These are phyloP conservation scores for Suillus sp. DNA, from an alignment of 768 basidiomycete genomes.

Conservation along the genomic window DNA sequence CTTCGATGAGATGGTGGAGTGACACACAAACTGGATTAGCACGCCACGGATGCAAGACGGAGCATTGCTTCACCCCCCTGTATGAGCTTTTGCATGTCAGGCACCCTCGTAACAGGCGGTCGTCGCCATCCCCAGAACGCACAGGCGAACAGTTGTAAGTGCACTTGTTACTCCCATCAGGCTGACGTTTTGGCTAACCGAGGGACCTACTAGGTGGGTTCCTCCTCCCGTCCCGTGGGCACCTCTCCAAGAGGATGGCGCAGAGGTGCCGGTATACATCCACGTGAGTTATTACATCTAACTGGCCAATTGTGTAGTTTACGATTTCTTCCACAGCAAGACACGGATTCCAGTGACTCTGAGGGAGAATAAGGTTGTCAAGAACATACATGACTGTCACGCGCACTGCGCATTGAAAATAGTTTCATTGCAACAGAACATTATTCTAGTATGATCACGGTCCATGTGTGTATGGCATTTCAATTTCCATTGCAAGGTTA, in stretches of 20 bases:
- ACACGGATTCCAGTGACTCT: background rate
- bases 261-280: background rate
- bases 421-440: background rate
- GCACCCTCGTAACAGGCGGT: background rate
- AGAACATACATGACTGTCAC: background rate
- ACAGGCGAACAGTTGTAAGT: constrained; percentile 4
- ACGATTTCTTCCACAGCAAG: background rate
- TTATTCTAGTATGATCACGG: background rate
- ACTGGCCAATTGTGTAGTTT: background rate
- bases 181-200: background rate
- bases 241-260: constrained; percentile 1
- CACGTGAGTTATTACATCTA: background rate
- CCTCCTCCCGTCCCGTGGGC: constrained; percentile 2
- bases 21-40: constrained; percentile 2
- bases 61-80: constrained; percentile 6
- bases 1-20: background rate
- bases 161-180: too few species aligned
- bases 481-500: background rate
- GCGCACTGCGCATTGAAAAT: background rate
- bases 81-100: constrained; percentile 7
- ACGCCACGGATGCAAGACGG: background rate
- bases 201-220: background rate
- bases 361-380: background rate
- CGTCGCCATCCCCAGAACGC: constrained; percentile 6
- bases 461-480: background rate